Conservation (phyloP, 768 basidiomycete genomes). For the Cystofilobasidium bisporidii region DNA sequence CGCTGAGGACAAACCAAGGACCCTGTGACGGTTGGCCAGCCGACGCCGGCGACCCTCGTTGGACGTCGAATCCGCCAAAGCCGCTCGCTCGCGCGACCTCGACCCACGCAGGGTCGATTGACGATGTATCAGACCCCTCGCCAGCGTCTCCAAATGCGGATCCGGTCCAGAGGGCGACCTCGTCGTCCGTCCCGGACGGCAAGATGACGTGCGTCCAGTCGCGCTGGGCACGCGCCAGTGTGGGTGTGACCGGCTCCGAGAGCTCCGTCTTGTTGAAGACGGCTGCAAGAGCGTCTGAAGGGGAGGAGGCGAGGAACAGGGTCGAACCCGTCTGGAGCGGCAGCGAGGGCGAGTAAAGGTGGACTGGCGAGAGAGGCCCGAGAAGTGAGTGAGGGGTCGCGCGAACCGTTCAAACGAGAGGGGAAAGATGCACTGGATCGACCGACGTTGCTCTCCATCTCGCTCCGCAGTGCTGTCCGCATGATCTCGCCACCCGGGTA, state of each 20-base stretch:
- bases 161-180: not conserved
- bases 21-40: not conserved
- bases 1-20: not conserved
- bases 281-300: slow-evolving; percentile 38
- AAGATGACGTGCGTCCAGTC: slow-evolving; percentile 11
- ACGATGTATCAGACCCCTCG: too few relatives aligned
- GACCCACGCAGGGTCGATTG: not conserved
- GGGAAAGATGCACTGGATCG: not conserved
- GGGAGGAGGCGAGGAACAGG: slow-evolving; percentile 67
- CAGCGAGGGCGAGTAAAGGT: slow-evolving; percentile 73
- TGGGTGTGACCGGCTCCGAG: not conserved
- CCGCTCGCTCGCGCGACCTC: slow-evolving; percentile 2
- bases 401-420: too few relatives aligned
- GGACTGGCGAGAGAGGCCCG: slow-evolving; percentile 40
- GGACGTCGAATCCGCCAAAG: slow-evolving; percentile 4
- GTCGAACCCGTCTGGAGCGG: slow-evolving; percentile 85
- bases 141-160: too few relatives aligned
- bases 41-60: not conserved
- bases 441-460: not conserved
- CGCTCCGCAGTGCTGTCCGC: slow-evolving; percentile 12
- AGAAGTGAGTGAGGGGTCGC: not conserved
- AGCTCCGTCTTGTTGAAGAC: slow-evolving; percentile 23
- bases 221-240: not conserved
- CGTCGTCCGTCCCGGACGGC: not conserved
- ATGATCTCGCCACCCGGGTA: slow-evolving; percentile 84